Evolutionary conservation across 2,329 filamentous ascomycete genomes (phyloP).

Genomic region (Neurospora sp.): DNA sequence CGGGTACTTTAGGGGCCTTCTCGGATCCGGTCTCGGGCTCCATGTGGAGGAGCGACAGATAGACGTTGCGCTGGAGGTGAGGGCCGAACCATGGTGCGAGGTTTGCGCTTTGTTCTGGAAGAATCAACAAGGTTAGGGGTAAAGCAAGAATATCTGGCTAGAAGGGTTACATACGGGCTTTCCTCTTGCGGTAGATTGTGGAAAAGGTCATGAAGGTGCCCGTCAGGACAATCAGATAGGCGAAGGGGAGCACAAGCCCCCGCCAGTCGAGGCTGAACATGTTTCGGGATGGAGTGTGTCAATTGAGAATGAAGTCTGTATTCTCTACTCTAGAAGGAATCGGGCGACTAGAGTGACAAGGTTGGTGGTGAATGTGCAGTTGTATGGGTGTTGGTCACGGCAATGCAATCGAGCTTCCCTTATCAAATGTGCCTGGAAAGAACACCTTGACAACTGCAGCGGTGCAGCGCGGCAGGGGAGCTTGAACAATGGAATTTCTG

Average conservation of each 20-base stretch:
- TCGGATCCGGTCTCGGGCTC: constrained; percentile 51
- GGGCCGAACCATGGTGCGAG: constrained; percentile 90
- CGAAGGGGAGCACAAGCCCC: constrained; percentile 75
- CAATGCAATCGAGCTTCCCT: not conserved
- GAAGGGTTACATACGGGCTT: constrained; percentile 52
- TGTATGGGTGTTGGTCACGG: not conserved
- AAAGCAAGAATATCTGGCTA: not conserved
- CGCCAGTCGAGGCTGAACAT: constrained; percentile 56
- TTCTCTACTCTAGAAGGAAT: not conserved
- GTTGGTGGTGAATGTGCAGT: not conserved
- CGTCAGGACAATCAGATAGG: constrained; percentile 79
- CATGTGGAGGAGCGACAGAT: constrained; percentile 83
- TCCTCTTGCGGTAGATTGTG: constrained; percentile 83
- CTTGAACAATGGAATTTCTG: not conserved
- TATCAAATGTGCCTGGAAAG: constrained; percentile 12
- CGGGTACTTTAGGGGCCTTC: constrained; percentile 62
- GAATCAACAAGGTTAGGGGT: constrained; percentile 14
- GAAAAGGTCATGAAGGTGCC: constrained; percentile 89
- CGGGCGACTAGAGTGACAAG: not conserved
- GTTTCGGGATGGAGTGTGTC: constrained; percentile 8
- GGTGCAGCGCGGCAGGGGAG: not conserved
- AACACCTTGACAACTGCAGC: constrained; percentile 19
- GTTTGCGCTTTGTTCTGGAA: constrained; percentile 62
- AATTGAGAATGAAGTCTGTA: not conserved
- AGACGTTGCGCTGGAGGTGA: constrained; percentile 87